Evolutionary conservation across 2,329 filamentous ascomycete genomes (phyloP).

Genomic region (Lecanicillium sp.): DNA sequence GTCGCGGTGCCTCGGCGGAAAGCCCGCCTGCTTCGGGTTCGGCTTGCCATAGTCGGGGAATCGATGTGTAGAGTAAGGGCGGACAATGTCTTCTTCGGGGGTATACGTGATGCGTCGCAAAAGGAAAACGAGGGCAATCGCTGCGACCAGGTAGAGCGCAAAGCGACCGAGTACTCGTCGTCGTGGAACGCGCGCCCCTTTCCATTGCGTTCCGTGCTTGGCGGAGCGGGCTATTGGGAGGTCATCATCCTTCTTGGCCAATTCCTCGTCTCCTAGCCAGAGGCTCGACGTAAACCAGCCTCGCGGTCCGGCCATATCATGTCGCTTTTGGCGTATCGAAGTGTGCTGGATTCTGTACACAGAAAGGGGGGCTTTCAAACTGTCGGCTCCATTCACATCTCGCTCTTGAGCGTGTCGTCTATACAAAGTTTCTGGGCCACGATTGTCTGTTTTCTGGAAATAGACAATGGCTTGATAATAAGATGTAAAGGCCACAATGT

Average conservation of each 20-base stretch:
- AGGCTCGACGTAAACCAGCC: conserved; percentile 25
- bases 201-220: conserved; percentile 28
- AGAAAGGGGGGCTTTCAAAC: no score
- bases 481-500: no score
- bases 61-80: conserved; percentile 4
- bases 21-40: conserved; percentile 2
- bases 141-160: conserved; percentile 34
- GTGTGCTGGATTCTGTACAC: no score
- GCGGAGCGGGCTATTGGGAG: conserved; percentile 17
- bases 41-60: background rate
- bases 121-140: conserved; percentile 53
- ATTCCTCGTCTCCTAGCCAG: conserved; percentile 44
- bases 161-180: conserved; percentile 49
- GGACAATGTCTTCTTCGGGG: conserved; percentile 5
- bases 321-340: conserved; percentile 16
- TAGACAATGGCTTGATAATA: no score
- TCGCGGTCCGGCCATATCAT: conserved; percentile 26
- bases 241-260: conserved; percentile 55
- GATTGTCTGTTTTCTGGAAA: no score
- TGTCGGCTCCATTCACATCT: no score
- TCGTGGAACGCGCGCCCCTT: conserved; percentile 31
- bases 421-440: no score
- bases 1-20: background rate
- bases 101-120: conserved; percentile 21
- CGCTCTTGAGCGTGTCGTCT: no score